Percentiles rank a stretch among this genome's conserved stretches.
Conservation (phyloP, 768 basidiomycete species). For the Tephrocybe sp. region DNA sequence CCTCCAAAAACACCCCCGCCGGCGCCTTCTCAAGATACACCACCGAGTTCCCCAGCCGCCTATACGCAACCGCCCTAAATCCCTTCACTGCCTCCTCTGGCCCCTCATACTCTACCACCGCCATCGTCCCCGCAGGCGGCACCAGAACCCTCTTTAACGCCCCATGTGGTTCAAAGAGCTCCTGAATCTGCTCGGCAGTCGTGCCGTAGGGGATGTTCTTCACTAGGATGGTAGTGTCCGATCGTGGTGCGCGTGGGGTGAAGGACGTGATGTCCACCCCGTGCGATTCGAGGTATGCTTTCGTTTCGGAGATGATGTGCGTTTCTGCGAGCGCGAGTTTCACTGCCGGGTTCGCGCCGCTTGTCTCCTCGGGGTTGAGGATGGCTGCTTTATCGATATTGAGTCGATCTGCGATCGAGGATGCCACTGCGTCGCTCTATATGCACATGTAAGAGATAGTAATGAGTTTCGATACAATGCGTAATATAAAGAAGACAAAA, state of each 20-base stretch:
- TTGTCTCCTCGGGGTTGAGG: constrained; percentile 64
- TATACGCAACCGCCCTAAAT: constrained; percentile 77
- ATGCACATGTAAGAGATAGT: neutral
- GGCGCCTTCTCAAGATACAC: constrained; percentile 95
- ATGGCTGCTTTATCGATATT: constrained; percentile 85
- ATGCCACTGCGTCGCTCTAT: constrained; percentile 90
- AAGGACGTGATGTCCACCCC: constrained; percentile 66
- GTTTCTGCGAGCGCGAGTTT: constrained; percentile 97
- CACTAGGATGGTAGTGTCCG: constrained; percentile 83
- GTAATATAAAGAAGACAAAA: constrained; percentile 6
- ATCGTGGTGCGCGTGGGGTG: constrained; percentile 44
- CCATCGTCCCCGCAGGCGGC: constrained; percentile 59
- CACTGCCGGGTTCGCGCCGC: constrained; percentile 75
- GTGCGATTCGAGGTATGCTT: constrained; percentile 79
- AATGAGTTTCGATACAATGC: constrained; percentile 18
- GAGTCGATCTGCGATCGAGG: constrained; percentile 88
- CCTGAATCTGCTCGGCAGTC: constrained; percentile 66
- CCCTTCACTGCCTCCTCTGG: constrained; percentile 42
- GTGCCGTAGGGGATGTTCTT: constrained; percentile 98
- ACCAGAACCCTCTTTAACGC: constrained; percentile 51
- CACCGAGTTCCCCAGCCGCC: constrained; percentile 84
- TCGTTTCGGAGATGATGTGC: constrained; percentile 93
- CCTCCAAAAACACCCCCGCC: constrained; percentile 71
- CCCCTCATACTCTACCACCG: constrained; percentile 82
- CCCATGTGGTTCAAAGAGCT: constrained; percentile 78